Base-by-base conservation (phyloP, 1,284 basidiomycete genomes). In the Chiua sp. region DNA sequence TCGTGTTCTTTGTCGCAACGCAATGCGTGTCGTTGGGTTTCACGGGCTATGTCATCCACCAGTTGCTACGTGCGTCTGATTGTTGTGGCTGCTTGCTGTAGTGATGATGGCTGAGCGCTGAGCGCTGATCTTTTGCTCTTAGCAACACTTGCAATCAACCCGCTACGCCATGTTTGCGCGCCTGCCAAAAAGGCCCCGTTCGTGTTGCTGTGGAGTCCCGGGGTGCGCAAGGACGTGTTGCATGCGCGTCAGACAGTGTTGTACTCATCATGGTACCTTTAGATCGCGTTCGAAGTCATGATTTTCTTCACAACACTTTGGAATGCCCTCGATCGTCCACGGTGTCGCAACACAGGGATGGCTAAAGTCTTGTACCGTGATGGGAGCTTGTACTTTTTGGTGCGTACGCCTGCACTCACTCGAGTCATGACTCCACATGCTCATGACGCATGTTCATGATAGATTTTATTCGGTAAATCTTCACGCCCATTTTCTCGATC, bases 201-300 rank as follows among this genome's bases (percentile, higher is more conserved):
- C 23, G 49, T 64, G 15, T 46, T 69, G 49, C 48, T 78, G 10
- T 80, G 77, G 70, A 51, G 55, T 10, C 78, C 77, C 12, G 73
- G 75, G 32, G 77, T 79, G 50, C 42, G 53, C 11, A 15, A 50
- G 2, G 23, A n/a, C n/a, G n/a, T n/a, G n/a, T n/a, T n/a, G 10
- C 15, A 33, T 20, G 4, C 26, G 26, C 47, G 42, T 42, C 2
- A 18, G 1, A 28, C 23, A n/a, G 37, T 3, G 26, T 32, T 44
- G 55, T 26, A 64, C 7, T 3, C 16, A 4, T 47, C 6, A n/a
- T 2, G 28, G 5, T 26, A 5, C 20, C 13, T 18, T 8, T 50
- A 80, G 76, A 65, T 78, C 11, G 55, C 61, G 3, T 80, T 80
- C 35, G 78, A 81, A 56, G 47, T 71, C n/a, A 67, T 81, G 51